Evolutionary conservation across 768 basidiomycete genomes (phyloP).

Genomic region (Lactarius quietus): DNA sequence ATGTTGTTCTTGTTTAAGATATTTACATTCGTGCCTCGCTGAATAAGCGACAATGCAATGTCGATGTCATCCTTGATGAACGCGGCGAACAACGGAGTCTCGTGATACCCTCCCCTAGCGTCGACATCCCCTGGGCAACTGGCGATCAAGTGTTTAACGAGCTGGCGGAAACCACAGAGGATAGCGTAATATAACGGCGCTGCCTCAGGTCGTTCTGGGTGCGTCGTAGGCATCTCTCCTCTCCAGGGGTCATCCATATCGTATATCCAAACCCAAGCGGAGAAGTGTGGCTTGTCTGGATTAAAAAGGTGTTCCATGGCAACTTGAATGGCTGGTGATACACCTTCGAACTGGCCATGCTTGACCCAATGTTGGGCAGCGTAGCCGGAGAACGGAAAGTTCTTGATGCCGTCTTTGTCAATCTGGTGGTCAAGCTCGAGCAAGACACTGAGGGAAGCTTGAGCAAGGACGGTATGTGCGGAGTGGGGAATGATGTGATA

Average conservation of each 20-base stretch:
- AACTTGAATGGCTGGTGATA: neutral
- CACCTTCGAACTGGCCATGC: neutral
- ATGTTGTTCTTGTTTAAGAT: no score
- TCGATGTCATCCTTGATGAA: neutral
- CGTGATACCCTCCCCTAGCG: neutral
- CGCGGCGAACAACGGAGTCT: neutral
- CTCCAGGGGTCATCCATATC: neutral
- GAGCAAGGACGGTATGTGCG: no score
- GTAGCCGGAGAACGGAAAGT: no score
- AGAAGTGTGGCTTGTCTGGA: neutral
- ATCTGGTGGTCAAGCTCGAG: no score
- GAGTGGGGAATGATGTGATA: no score
- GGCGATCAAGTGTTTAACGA: neutral
- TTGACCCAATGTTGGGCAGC: neutral
- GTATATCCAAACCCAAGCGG: slow-evolving; percentile 1
- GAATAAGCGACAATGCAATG: neutral
- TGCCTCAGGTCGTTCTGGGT: neutral
- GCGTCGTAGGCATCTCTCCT: neutral
- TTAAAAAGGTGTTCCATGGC: slow-evolving; percentile 4
- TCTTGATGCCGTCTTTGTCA: no score
- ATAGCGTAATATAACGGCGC: slow-evolving; percentile 1
- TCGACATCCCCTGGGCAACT: neutral
- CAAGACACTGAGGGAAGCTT: no score
- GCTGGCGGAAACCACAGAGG: neutral
- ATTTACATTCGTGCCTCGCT: neutral